These are phyloP conservation scores for Solanum medicagineum DNA, from an alignment of 257 asterid species.

Conservation along the genomic window DNA sequence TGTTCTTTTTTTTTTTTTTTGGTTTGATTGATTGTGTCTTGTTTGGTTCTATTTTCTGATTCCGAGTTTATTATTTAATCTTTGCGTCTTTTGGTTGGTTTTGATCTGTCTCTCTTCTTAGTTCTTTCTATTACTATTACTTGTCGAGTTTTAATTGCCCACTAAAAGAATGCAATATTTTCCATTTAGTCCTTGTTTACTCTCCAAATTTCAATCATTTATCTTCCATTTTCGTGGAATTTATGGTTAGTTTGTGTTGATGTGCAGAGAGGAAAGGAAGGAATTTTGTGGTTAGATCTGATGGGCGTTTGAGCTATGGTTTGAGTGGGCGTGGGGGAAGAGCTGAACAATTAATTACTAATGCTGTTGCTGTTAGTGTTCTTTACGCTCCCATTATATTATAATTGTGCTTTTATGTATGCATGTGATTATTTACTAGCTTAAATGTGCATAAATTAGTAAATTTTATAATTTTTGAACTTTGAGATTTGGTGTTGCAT, in stretches of 20 bases:
- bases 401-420: not conserved
- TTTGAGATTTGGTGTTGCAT: too few species aligned
- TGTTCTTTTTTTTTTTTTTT: not conserved
- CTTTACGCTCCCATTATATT: not conserved
- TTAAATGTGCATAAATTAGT: not conserved
- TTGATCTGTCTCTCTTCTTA: not conserved
- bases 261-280: conserved; percentile 38
- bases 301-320: conserved; percentile 25
- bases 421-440: too few species aligned
- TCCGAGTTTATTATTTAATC: not conserved
- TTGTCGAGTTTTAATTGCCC: not conserved
- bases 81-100: not conserved
- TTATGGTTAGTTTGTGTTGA: not conserved
- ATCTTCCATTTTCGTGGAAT: too few species aligned
- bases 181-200: not conserved
- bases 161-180: not conserved
- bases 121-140: too few species aligned
- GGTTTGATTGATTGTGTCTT: not conserved
- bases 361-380: conserved; percentile 49
- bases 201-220: not conserved
- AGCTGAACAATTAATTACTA: conserved; percentile 18
- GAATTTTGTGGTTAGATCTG: conserved; percentile 15
- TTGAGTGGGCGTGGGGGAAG: conserved; percentile 15
- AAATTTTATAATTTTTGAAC: not conserved
- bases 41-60: not conserved